These are phyloP conservation scores for Carpinus viminea DNA, from an alignment of 306 rosid species.

Conservation along the genomic window DNA sequence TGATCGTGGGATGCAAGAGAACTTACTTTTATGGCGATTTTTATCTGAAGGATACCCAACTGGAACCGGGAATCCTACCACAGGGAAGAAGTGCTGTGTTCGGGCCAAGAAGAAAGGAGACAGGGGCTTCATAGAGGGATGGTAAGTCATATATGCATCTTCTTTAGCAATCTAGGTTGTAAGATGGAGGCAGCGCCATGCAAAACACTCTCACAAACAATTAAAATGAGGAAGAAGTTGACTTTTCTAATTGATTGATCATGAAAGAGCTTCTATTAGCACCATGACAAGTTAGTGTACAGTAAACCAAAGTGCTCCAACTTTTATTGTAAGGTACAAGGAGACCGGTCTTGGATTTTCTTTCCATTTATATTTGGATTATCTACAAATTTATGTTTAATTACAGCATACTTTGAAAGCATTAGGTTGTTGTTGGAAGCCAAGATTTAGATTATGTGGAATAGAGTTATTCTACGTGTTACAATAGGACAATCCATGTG, in stretches of 20 bases:
- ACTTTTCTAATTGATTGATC: neutral
- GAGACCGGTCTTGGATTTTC: neutral
- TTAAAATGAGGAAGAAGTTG: neutral
- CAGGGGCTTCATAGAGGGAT: slow-evolving; percentile 81
- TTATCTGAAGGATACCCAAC: slow-evolving; percentile 60
- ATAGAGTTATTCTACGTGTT: too few species aligned
- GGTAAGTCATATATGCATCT: slow-evolving; percentile 37
- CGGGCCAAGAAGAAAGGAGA: slow-evolving; percentile 63
- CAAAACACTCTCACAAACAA: neutral
- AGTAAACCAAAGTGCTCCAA: neutral
- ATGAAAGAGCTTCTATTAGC: neutral
- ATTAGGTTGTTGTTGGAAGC: neutral
- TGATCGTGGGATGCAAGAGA: too few species aligned
- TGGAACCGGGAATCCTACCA: slow-evolving; percentile 45
- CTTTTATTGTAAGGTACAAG: neutral
- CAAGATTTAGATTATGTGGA: too few species aligned
- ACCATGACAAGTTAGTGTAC: neutral
- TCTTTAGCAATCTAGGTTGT: too few species aligned
- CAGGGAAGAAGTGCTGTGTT: slow-evolving; percentile 38
- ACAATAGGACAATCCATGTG: too few species aligned
- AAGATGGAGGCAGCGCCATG: neutral
- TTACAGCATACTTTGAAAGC: neutral
- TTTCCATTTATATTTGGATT: neutral
- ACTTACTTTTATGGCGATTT: neutral
- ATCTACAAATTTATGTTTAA: neutral